Evolutionary conservation across 108 stramenopile species (phyloP), one percentile per base, ranked within the genome.

Genomic region (Aurantiochytrium sp.): DNA sequence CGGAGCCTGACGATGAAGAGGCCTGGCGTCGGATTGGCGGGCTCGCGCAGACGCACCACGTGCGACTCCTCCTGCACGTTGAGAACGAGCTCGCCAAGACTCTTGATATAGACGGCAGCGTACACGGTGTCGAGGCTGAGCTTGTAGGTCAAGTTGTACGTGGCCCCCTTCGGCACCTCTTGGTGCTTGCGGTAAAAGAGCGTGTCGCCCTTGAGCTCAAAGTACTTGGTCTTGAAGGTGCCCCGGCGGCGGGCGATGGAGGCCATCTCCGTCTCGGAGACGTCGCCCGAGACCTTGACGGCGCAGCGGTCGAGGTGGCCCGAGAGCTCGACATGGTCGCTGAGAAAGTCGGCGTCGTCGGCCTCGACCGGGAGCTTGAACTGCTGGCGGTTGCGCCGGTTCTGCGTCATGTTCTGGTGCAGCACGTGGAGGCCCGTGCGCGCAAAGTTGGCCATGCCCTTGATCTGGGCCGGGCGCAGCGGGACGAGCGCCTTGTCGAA

Each of bases 131-230:
- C 73, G 27, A 81, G 73, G 32, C 73, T 81, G 42, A 81, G 42
- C 73, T 81, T 81, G 73, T 81, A 81, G 10, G 73, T 81, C 21
- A 81, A 24, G 24, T 81, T 81, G 24, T 81, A 81, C 19, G 73
- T 81, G 39, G 32, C 45, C 6, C 73, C 73, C 45, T 81, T 81
- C 19, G 73, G 73, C 1, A 81, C 45, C 17, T 48, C 45, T 81
- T 81, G 39, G 73, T 81, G 73, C 39, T 81, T 81, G 73, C 73
- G 73, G 30, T 81, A 81, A 81, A 81, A 81, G n/a, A 81, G 30
- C 6, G 73, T 81, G 73, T 81, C 73, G 3, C 73, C 73, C 30
- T 81, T 81, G 42, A 81, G 73, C 45, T 81, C 73, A 48, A 81
- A 81, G 73, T 48, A 81, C 45, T 81, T 81, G 36, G 73, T 81